Evolutionary conservation across 306 rosid species (phyloP).

Genomic region (Dalbergia cochinchinensis): DNA sequence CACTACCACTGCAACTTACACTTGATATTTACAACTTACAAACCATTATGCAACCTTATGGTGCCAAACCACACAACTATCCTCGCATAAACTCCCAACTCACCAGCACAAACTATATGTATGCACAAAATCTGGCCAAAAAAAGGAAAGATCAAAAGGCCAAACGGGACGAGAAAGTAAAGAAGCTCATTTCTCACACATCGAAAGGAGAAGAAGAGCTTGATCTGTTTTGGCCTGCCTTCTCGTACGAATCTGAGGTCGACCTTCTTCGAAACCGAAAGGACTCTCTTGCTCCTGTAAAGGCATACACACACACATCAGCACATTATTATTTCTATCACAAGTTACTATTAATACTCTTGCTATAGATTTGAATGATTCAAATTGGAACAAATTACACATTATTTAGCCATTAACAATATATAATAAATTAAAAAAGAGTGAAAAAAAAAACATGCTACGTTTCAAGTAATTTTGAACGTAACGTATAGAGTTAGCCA

Average conservation of each 20-base stretch:
- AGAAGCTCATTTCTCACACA: conserved; percentile 65
- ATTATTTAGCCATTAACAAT: neutral
- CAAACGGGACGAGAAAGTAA: neutral
- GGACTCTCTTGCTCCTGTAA: conserved; percentile 66
- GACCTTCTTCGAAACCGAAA: conserved; percentile 87
- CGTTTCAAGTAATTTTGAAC: neutral
- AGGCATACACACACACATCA: neutral
- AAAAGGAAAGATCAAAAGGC: conserved; percentile 7
- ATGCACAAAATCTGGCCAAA: conserved; percentile 32
- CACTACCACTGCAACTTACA: neutral
- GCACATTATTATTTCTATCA: neutral
- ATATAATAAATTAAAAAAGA: neutral
- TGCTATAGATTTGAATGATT: too few relatives aligned
- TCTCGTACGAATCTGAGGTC: conserved; percentile 75
- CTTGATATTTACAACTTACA: conserved; percentile 18
- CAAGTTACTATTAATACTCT: neutral
- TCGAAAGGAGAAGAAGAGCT: conserved; percentile 83
- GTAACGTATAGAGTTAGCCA: too few relatives aligned
- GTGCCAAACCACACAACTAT: conserved; percentile 2
- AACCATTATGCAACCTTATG: neutral
- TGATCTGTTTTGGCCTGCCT: conserved; percentile 63
- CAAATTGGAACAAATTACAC: neutral
- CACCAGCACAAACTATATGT: neutral
- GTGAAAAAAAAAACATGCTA: neutral
- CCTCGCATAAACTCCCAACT: neutral